A percentile compares a stretch with the other conserved stretches of the same genome.
phyloP scores from a whole-genome alignment of 1,139 yeast genomes.

The Geotrichum siamense region DNA sequence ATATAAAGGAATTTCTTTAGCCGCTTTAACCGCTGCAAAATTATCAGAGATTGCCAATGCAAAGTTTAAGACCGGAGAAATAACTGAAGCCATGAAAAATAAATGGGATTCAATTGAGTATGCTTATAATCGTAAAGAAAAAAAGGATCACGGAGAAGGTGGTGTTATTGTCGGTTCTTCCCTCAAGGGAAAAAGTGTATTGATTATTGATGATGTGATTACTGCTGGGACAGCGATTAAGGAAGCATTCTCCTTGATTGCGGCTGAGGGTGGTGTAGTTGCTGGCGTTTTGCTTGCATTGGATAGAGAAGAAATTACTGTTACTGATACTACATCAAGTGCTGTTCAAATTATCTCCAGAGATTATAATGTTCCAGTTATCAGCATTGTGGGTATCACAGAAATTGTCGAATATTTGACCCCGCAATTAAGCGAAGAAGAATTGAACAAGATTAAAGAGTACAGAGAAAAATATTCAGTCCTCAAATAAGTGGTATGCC shows the following conservation, averaged over 20 bases:
- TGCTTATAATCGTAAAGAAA: conserved; percentile 52
- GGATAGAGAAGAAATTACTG: conserved; percentile 88
- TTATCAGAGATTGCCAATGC: conserved; percentile 82
- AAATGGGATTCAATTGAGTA: conserved; percentile 30
- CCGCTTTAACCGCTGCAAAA: conserved; percentile 87
- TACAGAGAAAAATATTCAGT: conserved; percentile 32
- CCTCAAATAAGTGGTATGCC: background rate
- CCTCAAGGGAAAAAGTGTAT: conserved; percentile 59
- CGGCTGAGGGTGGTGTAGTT: conserved; percentile 59
- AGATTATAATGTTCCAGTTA: conserved; percentile 71
- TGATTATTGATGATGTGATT: conserved; percentile 94
- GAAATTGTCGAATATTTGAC: conserved; percentile 64
- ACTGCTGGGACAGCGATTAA: conserved; percentile 98
- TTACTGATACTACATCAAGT: conserved; percentile 47
- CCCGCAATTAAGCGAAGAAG: conserved; percentile 40
- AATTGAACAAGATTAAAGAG: conserved; percentile 31
- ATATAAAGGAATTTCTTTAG: conserved; percentile 92
- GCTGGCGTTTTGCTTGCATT: conserved; percentile 85
- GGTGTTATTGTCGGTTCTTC: conserved; percentile 86
- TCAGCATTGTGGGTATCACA: conserved; percentile 67
- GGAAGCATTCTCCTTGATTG: conserved; percentile 82
- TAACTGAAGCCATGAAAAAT: conserved; percentile 37
- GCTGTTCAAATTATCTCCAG: conserved; percentile 77
- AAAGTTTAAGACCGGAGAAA: conserved; percentile 46
- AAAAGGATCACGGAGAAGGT: conserved; percentile 98